Evolutionary conservation across 768 basidiomycete species (phyloP), one percentile per base, ranked within the genome.

Genomic region (Rhodotorula toruloides): DNA sequence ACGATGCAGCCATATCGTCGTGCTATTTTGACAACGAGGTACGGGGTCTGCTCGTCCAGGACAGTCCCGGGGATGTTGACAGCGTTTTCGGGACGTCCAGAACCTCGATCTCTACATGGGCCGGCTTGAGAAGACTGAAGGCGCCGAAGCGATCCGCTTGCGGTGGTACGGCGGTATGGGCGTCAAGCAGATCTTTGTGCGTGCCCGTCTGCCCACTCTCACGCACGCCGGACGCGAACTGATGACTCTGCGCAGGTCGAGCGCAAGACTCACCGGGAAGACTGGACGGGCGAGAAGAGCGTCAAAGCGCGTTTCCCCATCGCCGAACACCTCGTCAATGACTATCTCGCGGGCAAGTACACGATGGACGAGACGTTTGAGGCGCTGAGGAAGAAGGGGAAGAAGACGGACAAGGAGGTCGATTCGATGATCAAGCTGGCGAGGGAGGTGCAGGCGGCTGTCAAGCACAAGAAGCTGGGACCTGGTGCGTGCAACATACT

Each of bases 241-340:
- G 12, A 8, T 32, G 76, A 76, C 79, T 47, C 19, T 3, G 0
- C 25, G 16, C 56, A 70, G 70, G 80, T 81, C 53, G 81, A 82
- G 75, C 77, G 81, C 49, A 82, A 82, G 67, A 81, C 81, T 2
- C 81, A 99, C 76, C 85, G 92, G 60, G 96, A 99, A 78, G 96
- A 99, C 75, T 99, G 96, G 96, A 98, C 94, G 1, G 96, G 96
- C 40, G 94, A 99, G 78, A 97, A 97, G 78, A 92, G 90, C 16
- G 93, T 98, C 76, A 99, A 97, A 78, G 89, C 92, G 21, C 88
- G 93, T 17, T 97, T 98, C 80, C 86, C 90, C 5, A 86, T 99
- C 77, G 92, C 94, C 76, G 94, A 97, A 76, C 85, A 72, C 49
- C 60, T 67, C 46, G 87, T 98, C 72, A 94, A 97, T 75, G 86